phyloP scores from a whole-genome alignment of 495 filamentous ascomycete genomes.

The Xylaria acuta region DNA sequence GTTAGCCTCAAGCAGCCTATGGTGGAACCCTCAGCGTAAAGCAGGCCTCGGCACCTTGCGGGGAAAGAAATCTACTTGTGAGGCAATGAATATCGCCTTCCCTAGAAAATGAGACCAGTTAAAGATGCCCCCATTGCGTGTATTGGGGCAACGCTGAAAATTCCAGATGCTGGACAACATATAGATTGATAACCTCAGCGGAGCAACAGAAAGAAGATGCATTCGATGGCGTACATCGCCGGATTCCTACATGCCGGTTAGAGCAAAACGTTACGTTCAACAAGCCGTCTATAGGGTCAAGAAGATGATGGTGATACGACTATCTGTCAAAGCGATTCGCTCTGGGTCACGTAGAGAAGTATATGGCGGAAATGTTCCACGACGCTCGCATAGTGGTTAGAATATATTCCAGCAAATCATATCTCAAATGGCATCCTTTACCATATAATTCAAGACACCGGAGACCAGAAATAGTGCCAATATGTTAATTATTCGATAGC shows the following conservation, averaged over 20 bases:
- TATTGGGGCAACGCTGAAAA: neutral
- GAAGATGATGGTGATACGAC: neutral
- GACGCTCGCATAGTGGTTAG: neutral
- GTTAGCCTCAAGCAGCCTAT: neutral
- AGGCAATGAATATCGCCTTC: neutral
- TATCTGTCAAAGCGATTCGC: neutral
- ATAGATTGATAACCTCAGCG: neutral
- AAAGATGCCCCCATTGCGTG: neutral
- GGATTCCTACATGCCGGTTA: neutral
- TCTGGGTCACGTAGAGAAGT: neutral
- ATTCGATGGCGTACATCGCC: neutral
- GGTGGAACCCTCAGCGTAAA: neutral
- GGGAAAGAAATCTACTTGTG: neutral
- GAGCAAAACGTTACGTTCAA: neutral
- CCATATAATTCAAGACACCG: neutral
- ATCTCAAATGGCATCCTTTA: neutral
- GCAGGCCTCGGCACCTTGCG: neutral
- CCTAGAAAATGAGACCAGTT: neutral
- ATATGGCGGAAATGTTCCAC: neutral
- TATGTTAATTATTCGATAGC: neutral
- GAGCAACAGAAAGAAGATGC: neutral
- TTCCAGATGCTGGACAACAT: neutral
- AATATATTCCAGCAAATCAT: neutral
- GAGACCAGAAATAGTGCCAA: no score
- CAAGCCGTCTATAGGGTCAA: neutral